phyloP scores from a whole-genome alignment of 352 stramenopile genomes.

The Globisporangium yorkense region DNA sequence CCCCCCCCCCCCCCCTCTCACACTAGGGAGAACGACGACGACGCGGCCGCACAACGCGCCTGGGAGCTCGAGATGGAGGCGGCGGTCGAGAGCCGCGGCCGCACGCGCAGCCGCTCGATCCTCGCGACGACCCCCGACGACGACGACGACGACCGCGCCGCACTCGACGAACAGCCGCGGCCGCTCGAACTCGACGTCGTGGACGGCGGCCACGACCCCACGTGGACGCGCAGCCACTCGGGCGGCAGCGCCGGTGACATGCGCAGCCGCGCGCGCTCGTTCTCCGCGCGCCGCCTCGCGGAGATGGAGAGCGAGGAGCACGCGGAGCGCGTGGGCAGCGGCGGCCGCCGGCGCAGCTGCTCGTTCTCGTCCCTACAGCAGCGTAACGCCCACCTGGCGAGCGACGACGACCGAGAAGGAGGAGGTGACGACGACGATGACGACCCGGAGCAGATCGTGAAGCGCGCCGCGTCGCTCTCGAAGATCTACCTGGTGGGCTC shows the following conservation, averaged over 20 bases:
- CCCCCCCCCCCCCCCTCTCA: too few species aligned
- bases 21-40: constrained; percentile 20
- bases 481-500: constrained; percentile 85
- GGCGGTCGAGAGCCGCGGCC: constrained; percentile 60
- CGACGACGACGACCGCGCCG: constrained; percentile 8
- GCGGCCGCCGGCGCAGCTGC: constrained; percentile 46
- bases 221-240: constrained; percentile 20
- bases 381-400: neutral
- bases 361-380: constrained; percentile 53
- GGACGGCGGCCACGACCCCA: constrained; percentile 29
- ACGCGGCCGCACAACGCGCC: constrained; percentile 36
- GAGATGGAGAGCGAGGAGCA: constrained; percentile 23
- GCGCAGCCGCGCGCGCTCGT: constrained; percentile 35
- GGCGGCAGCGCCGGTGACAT: constrained; percentile 13
- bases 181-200: constrained; percentile 21
- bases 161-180: constrained; percentile 3
- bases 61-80: constrained; percentile 85
- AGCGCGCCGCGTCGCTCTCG: constrained; percentile 64
- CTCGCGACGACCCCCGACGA: constrained; percentile 22
- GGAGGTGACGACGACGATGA: constrained; percentile 10
- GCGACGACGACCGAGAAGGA: constrained; percentile 6
- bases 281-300: constrained; percentile 33
- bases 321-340: constrained; percentile 1
- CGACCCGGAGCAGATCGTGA: constrained; percentile 45
- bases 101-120: constrained; percentile 77